phyloP scores from a whole-genome alignment of 1,139 yeast species.

The Scheffersomyces illinoinensis region DNA sequence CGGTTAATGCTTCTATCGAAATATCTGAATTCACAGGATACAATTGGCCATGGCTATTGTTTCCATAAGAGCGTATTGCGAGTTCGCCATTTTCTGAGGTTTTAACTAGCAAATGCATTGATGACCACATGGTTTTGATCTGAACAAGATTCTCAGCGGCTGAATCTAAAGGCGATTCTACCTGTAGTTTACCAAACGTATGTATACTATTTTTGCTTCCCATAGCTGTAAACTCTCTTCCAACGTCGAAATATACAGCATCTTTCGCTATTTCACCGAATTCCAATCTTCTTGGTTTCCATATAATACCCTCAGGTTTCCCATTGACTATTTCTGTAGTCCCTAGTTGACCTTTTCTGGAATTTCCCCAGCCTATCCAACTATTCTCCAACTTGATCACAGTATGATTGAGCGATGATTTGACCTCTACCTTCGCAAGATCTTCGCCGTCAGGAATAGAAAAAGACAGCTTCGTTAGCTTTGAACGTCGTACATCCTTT shows the following conservation, averaged over 20 bases:
- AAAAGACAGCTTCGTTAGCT: constrained; percentile 1
- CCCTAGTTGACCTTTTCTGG: constrained; percentile 74
- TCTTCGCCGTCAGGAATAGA: background rate
- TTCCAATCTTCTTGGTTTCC: constrained; percentile 28
- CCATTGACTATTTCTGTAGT: constrained; percentile 6
- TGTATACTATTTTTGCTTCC: constrained; percentile 5
- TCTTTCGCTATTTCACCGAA: constrained; percentile 10
- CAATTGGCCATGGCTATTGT: constrained; percentile 74
- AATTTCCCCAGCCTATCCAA: constrained; percentile 81
- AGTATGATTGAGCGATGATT: constrained; percentile 59
- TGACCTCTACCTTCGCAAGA: constrained; percentile 19
- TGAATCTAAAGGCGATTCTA: background rate
- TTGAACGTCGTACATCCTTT: constrained; percentile 8
- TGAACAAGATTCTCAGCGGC: constrained; percentile 6
- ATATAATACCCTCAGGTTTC: constrained; percentile 20
- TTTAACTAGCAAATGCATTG: constrained; percentile 50
- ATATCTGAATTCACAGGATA: constrained; percentile 24
- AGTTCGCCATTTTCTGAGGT: constrained; percentile 1
- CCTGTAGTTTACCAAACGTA: constrained; percentile 16
- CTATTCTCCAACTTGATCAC: constrained; percentile 45
- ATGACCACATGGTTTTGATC: constrained; percentile 77
- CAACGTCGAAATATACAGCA: constrained; percentile 28
- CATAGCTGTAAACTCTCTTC: constrained; percentile 48
- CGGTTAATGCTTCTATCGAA: constrained; percentile 25
- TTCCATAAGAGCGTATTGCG: constrained; percentile 58